Evolutionary conservation across 83 land plant genomes (phyloP), one percentile per base, ranked within the genome.

Genomic region (Picea abies): DNA sequence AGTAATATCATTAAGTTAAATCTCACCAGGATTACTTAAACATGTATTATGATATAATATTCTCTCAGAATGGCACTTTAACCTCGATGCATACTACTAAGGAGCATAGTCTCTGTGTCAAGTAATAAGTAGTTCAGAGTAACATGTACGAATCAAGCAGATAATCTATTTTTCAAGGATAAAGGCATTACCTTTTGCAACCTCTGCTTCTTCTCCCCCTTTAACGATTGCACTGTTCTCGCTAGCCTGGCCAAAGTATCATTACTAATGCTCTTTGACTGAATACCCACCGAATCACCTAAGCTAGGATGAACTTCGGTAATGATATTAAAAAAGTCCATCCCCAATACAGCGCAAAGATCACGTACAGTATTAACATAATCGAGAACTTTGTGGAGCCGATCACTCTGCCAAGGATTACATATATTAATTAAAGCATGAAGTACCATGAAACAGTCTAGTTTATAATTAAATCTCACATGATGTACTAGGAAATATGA

Each of bases 291-390:
- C 5, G 95, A 91, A 73, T 95, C 98, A 83, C 90, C 89, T 64
- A 97, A 85, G 84, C 94, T 95, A 12, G 98, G 97, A 84, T 97
- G 98, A 76, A 97, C 98, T 81, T 96, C 96, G 23, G 89, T 90
- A 14, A 95, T 87, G 37, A 91, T 89, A 72, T 89, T 92, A 56
- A 91, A 94, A 84, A 97, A 96, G 81, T 95, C 97, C 90, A 94
- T 89, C 22, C 99, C 99, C 79, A 97, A 84, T 22, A 94, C 98
- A 62, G 94, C 88, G 83, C 98, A 97, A 32, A 94, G 92, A 72
- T 91, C 95, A 87, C 96, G 98, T 69, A 95, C 95, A 37, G 91
- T 82, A 90, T 93, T 97, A 0, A 95, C 95, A 81, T 92, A 94
- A 60, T 95, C 95, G 79, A 93, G 92, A 52, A 97, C 98, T 86